Base-by-base conservation (phyloP, 768 basidiomycete species). In the Guyanaporus albipodus region DNA sequence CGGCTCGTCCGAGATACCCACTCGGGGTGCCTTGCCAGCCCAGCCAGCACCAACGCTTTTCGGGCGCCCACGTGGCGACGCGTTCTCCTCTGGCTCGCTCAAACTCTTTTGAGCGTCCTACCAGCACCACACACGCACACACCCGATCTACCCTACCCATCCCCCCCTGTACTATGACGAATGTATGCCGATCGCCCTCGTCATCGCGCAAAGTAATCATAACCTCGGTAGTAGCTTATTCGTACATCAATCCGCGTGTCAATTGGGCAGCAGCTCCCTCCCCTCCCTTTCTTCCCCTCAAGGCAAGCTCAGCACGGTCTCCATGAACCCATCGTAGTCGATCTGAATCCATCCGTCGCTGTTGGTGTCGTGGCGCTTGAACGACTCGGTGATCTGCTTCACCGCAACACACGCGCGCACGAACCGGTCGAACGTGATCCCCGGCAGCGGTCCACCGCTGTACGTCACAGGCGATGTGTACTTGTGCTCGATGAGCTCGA, bases 371-470 rank as follows among this genome's bases (percentile, higher is more conserved):
- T 84, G 71, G 37, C 72, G 64, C 46, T 73, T 73, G 73, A 90
- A 90, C 27, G 78, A 65, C 67, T 91, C 88, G 29, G 76, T 79
- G 54, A 88, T 71, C 61, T 87, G 85, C 70, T 85, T 88, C 50
- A 89, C 76, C 10, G 81, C 83, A 48, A 92, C 89, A 56, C 89
- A 91, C 19, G 86, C 87, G 45, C 89, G 79, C 21, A 91, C 85
- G 71, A 91, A 91, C 53, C 88, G 84, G 63, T 91, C 90, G 58
- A 91, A 91, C 5, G 82, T 77, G 69, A 91, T 88, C 0, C 87
- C 87, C 1, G 75, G 69, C n/a, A 54, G 50, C 3, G 71, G 63
- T 4, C 57, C 67, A 1, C 64, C 67, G 27, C 60, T 58, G 31
- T 60, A 63, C 27, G 59, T 58, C 11, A 70, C 53, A 21, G 70